Percentiles rank a stretch among this genome's conserved stretches.
Evolutionary conservation across 2,329 filamentous ascomycete species (phyloP).

Genomic region (Graphilbum sp.): DNA sequence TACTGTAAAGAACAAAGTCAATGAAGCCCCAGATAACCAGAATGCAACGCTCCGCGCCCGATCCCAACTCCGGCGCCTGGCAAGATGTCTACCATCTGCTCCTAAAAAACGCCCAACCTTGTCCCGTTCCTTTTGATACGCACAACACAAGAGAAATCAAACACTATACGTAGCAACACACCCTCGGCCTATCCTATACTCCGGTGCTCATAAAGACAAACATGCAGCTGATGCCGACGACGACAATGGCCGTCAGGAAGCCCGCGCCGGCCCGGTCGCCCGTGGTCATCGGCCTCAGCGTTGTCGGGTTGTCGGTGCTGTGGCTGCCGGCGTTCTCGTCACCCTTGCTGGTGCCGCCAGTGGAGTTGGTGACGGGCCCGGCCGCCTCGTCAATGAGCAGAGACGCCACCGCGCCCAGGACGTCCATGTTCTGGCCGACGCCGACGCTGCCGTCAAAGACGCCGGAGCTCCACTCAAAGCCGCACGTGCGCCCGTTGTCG

Average conservation of each 20-base stretch:
- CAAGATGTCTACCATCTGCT: too few species aligned
- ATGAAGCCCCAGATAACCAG: too few species aligned
- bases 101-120: too few species aligned
- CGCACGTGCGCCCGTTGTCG: constrained; percentile 26
- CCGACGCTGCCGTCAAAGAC: constrained; percentile 32
- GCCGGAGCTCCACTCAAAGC: constrained; percentile 32
- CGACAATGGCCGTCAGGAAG: constrained; percentile 41
- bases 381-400: constrained; percentile 19
- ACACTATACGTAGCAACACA: too few species aligned
- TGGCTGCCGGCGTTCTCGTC: constrained; percentile 28
- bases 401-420: constrained; percentile 31
- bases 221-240: constrained; percentile 19
- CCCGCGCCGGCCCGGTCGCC: constrained; percentile 54
- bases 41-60: too few species aligned
- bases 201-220: constrained; percentile 19
- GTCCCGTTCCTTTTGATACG: too few species aligned
- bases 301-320: constrained; percentile 8
- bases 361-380: constrained; percentile 22
- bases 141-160: neutral
- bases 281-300: constrained; percentile 26
- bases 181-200: neutral
- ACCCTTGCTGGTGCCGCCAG: constrained; percentile 34
- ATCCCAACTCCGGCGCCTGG: too few species aligned
- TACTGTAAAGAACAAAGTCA: too few species aligned
- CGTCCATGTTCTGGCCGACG: constrained; percentile 39